Base-by-base conservation (phyloP, 768 basidiomycete genomes). In the Trametes cingulata region DNA sequence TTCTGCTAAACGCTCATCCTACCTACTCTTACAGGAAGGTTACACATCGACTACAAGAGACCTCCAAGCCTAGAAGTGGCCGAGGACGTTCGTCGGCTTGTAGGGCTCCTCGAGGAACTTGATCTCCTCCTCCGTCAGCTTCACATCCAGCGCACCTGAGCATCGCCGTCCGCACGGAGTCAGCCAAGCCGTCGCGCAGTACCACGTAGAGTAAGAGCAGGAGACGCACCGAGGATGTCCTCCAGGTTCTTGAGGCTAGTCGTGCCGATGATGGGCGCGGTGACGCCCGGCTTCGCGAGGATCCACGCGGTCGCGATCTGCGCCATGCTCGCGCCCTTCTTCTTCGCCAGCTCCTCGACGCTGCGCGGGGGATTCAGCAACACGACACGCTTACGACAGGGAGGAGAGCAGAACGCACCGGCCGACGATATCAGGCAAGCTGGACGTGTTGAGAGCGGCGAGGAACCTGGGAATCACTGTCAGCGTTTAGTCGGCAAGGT, bases 51-150 rank as follows among this genome's bases (percentile, higher is more conserved):
- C n/a, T n/a, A n/a, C n/a, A n/a, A n/a, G n/a, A n/a, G n/a, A n/a
- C n/a, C n/a, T n/a, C n/a, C n/a, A n/a, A n/a, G n/a, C n/a, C n/a
- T 39, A 55, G 15, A 15, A 55, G 49, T 45, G 53, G 10, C 43
- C 49, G 6, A 43, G 13, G 49, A 56, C 46, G 3, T 12, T n/a
- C 2, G 20, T 6, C 1, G 60, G 60, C 41, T 37, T 37, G 74
- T 88, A 87, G 0, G 81, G 78, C 62, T 82, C 79, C 58, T 82
- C 79, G 35, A 89, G 77, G 52, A 77, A 76, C 70, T 81, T 78
- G 45, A 83, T 71, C 63, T 89, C 86, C 19, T 86, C 85, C 3
- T 77, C 54, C 33, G 54, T 56, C 17, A 56, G 33, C 22, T 19
- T 45, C 25, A 56, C 54, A 12, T 46, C 49, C 8, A 56, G 48